Base-by-base conservation (phyloP, 2,329 filamentous ascomycete species). In the Trichocomaceae sp. region DNA sequence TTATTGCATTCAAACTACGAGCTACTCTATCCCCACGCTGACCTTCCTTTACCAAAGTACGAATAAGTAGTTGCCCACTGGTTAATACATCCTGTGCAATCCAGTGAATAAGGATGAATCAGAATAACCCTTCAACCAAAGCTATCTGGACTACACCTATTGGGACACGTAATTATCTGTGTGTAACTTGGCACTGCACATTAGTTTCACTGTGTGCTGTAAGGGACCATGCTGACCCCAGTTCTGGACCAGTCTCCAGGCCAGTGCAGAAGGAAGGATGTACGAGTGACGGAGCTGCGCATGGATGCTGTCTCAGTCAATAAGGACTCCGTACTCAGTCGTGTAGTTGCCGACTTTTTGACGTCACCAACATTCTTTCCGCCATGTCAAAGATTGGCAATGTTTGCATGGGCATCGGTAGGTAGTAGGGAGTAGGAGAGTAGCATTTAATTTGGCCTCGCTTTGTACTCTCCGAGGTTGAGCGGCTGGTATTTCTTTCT, bases 301-400 rank as follows among this genome's bases (percentile, higher is more conserved):
- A 52, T 26, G 13, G 8, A 20, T 42, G 35, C 22, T 39, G 44
- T 47, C 42, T 47, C 31, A 47, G 41, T 17, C 50, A 39, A 46
- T 29, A 5, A n/a, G n/a, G n/a, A n/a, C n/a, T n/a, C n/a, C n/a
- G n/a, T n/a, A n/a, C n/a, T n/a, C n/a, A n/a, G n/a, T n/a, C 23
- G 23, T 26, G 23, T 3, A 29, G 17, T 20, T 33, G n/a, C 41
- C 8, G 37, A 42, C 13, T 39, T 13, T 47, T 47, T 53, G 51
- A 53, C 44, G 51, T 53, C 33, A 53, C 17, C 19, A 46, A 53
- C 44, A 53, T 53, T 53, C 51, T 22, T 53, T 20, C 8, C 37
- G 20, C 8, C 39, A 42, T n/a, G n/a, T n/a, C 17, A 42, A 20
- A 20, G 35, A n/a, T n/a, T 17, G 35, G 19, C 33, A 2, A 39